phyloP scores from a whole-genome alignment of 2,329 filamentous ascomycete species.

The Geosmithia putterillii region DNA sequence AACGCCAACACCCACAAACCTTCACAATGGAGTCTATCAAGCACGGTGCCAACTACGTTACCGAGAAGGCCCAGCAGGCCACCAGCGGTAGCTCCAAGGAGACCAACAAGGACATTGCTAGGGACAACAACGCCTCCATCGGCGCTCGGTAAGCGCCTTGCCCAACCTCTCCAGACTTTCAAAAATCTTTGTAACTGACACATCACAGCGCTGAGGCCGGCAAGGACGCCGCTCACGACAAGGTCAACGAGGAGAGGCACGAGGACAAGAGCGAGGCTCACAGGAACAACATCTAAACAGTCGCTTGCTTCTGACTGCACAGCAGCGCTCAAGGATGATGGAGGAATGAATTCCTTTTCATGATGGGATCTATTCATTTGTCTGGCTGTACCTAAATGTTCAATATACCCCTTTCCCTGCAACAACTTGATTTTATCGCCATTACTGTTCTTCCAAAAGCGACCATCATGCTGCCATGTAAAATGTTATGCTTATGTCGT shows the following conservation, averaged over 20 bases:
- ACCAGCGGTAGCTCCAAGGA: constrained; percentile 49
- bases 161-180: neutral
- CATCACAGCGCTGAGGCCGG: constrained; percentile 28
- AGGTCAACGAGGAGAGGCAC: constrained; percentile 28
- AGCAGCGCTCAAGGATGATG: neutral
- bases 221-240: constrained; percentile 35
- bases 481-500: too few relatives aligned
- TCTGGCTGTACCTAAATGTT: too few relatives aligned
- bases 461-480: too few relatives aligned
- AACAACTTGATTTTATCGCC: too few relatives aligned
- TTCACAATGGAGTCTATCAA: constrained; percentile 38
- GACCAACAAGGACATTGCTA: constrained; percentile 57
- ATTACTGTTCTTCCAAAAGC: too few relatives aligned
- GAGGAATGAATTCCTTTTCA: neutral
- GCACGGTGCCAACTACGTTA: constrained; percentile 55
- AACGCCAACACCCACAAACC: constrained; percentile 5
- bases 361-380: neutral
- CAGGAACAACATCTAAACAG: constrained; percentile 26
- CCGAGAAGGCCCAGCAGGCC: constrained; percentile 47
- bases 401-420: too few relatives aligned
- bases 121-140: constrained; percentile 41
- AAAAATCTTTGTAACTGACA: constrained; percentile 1
- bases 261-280: constrained; percentile 25
- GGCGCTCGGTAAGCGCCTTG: constrained; percentile 34
- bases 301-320: neutral